Evolutionary conservation across 108 stramenopile species (phyloP).

Genomic region (Schizochytrium sp.): DNA sequence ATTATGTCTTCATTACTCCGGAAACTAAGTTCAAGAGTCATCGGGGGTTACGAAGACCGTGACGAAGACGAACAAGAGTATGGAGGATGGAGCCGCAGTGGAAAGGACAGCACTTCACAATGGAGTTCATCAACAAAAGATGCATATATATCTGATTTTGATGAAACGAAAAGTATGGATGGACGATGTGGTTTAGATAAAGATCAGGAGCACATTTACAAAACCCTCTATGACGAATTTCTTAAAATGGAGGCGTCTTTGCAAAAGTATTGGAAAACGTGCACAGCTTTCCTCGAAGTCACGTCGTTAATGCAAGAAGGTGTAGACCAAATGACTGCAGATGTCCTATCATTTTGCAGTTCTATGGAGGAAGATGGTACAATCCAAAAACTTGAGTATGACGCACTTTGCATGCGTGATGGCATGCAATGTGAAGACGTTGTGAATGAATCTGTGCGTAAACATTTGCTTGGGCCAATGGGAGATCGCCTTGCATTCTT

Average conservation of each 20-base stretch:
- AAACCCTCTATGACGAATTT: neutral
- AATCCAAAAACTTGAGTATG: conserved; percentile 14
- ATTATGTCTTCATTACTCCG: neutral
- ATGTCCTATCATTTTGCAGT: conserved; percentile 36
- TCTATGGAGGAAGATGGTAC: conserved; percentile 37
- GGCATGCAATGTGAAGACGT: conserved; percentile 53
- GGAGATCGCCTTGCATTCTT: conserved; percentile 24
- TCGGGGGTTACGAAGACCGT: neutral
- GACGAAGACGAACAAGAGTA: neutral
- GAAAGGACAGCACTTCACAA: neutral
- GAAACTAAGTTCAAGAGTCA: neutral
- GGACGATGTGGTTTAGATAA: neutral
- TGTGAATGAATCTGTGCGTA: conserved; percentile 32
- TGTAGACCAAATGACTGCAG: conserved; percentile 56
- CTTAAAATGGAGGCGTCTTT: conserved; percentile 32
- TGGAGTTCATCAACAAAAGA: neutral
- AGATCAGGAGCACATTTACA: neutral
- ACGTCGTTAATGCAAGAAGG: conserved; percentile 26
- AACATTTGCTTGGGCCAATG: conserved; percentile 36
- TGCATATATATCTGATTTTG: conserved; percentile 6
- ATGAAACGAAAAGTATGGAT: neutral
- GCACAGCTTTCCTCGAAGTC: conserved; percentile 56
- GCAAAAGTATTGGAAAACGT: conserved; percentile 61
- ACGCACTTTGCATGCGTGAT: conserved; percentile 43
- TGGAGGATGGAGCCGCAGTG: no score